Evolutionary conservation across 805 yeast genomes (phyloP), one percentile per base, ranked within the genome.

Genomic region (Nakazawaea wickerhamii): DNA sequence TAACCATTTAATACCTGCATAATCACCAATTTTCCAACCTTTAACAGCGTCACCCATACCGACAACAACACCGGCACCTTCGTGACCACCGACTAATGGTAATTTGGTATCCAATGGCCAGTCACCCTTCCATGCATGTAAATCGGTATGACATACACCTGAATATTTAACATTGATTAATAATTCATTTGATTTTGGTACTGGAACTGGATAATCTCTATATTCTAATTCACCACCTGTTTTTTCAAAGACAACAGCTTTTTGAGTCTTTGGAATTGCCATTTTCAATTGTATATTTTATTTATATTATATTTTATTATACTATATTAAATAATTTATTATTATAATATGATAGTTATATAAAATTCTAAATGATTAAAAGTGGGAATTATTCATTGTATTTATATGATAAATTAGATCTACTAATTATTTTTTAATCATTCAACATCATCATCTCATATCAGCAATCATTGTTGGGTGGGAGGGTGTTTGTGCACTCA

Each of bases 51-150:
- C 65, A 47, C 84, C 84, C 55, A 67, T 61, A 20, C 71, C 80
- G 30, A 77, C 83, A 46, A 77, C 82, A 31, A 72, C 69, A 61
- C 84, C 83, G 20, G 81, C 81, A 62, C 84, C 84, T 61, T 77
- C 84, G 55, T 77, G 84, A 43, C 84, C 84, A 49, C 84, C 84
- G 26, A 77, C 79, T 51, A 77, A 60, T 21, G 82, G 83, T 50
- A 77, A 62, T 53, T 77, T 77, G 40, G 73, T 68, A 14, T 61
- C 63, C 51, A 76, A 59, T 40, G 82, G 81, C 84, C 83, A 77
- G 56, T 77, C 83, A 49, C 83, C 83, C 53, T 77, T 73, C 80
- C 81, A 77, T 30, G 82, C 83, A 57, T 77, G 83, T 55, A 77
- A 65, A 57, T 77, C 83, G 4, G 83, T 76, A 60, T 77, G 83